These are phyloP conservation scores for Emericellopsis atlantica DNA, from an alignment of 2,329 filamentous ascomycete genomes.

Conservation along the genomic window DNA sequence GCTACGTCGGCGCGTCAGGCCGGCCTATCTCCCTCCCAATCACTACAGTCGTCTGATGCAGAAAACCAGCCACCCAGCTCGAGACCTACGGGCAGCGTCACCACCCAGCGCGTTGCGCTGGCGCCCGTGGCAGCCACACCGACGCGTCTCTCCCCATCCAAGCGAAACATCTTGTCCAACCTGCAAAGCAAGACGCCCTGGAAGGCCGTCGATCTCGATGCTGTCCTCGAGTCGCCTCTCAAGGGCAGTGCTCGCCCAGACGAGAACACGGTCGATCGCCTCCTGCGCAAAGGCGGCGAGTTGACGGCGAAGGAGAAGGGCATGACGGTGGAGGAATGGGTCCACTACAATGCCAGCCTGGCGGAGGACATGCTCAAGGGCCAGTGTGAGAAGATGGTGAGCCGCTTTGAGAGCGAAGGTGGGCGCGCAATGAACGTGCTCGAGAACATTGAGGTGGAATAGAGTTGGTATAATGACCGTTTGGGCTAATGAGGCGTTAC, in stretches of 20 bases:
- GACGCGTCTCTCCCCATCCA: slow-evolving; percentile 45
- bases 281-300: slow-evolving; percentile 42
- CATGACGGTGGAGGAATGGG: slow-evolving; percentile 94
- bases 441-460: slow-evolving; percentile 55
- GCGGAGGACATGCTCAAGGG: slow-evolving; percentile 68
- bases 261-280: slow-evolving; percentile 19
- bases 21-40: slow-evolving; percentile 48
- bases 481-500: neutral
- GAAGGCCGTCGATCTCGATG: slow-evolving; percentile 65
- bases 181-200: slow-evolving; percentile 51
- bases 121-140: slow-evolving; percentile 33
- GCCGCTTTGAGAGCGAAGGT: slow-evolving; percentile 73
- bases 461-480: neutral
- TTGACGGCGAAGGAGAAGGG: slow-evolving; percentile 66
- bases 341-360: slow-evolving; percentile 64
- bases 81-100: slow-evolving; percentile 34
- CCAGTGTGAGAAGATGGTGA: slow-evolving; percentile 76
- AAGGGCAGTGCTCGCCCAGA: slow-evolving; percentile 32
- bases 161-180: slow-evolving; percentile 41
- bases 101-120: slow-evolving; percentile 33
- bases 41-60: slow-evolving; percentile 65
- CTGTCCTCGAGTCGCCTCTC: slow-evolving; percentile 44
- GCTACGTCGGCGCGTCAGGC: slow-evolving; percentile 33
- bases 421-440: slow-evolving; percentile 63
- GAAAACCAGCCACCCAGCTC: slow-evolving; percentile 69